phyloP scores from a whole-genome alignment of 768 basidiomycete species.

The Rhodotorula graminis region DNA sequence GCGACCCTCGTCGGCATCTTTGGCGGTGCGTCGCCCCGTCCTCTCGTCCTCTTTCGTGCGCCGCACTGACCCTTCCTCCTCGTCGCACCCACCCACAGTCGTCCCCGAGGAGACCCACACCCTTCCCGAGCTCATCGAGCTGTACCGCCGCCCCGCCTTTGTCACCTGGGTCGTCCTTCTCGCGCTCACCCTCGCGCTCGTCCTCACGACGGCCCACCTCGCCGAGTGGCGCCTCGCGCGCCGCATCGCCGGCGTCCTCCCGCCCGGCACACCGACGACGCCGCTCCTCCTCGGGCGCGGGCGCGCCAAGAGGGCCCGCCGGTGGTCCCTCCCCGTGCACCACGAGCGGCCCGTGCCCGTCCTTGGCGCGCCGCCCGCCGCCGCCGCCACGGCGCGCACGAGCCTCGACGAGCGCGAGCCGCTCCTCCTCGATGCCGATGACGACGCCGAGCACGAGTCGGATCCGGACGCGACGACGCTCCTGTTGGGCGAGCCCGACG shows the following conservation, averaged over 20 bases:
- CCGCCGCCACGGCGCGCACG: too few relatives aligned
- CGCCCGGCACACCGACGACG: too few relatives aligned
- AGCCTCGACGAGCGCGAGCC: background rate
- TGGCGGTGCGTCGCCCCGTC: conserved; percentile 49
- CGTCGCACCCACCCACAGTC: conserved; percentile 48
- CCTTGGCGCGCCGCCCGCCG: background rate
- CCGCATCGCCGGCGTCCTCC: background rate
- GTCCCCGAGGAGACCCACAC: conserved; percentile 82
- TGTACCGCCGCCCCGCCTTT: conserved; percentile 73
- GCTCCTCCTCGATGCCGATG: background rate
- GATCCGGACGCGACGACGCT: too few relatives aligned
- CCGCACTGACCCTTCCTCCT: background rate
- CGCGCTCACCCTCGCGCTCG: conserved; percentile 57
- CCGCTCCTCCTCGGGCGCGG: background rate
- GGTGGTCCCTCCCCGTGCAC: background rate
- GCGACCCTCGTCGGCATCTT: conserved; percentile 85
- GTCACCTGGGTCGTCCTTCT: conserved; percentile 74
- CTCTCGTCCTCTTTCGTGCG: background rate
- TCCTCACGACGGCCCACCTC: conserved; percentile 57
- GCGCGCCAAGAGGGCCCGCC: background rate
- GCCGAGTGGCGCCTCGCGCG: conserved; percentile 29
- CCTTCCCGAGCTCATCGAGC: conserved; percentile 71
- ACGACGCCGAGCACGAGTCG: too few relatives aligned
- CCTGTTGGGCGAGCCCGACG: too few relatives aligned
- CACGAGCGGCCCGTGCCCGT: background rate